Evolutionary conservation across 192 early-diverging fungal species (phyloP), one percentile per base, ranked within the genome.

Genomic region (Gamsiella multidivaricata): DNA sequence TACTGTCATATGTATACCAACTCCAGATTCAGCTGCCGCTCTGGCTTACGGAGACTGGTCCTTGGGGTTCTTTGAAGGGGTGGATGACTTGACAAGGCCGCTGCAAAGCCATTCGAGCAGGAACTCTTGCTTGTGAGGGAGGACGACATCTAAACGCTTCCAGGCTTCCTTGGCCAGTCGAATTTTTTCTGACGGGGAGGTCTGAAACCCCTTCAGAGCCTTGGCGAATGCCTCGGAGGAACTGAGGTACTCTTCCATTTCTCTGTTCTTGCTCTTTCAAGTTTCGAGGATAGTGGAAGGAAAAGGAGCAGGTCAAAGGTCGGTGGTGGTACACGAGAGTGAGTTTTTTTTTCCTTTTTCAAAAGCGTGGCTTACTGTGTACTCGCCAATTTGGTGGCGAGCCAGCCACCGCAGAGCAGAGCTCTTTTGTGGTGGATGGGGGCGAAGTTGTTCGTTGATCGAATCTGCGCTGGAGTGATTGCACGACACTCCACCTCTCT

Each of bases 51-150:
- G 26, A 3, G 65, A 47, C 2, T 26, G 12, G 37, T 65, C 74
- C 47, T 78, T 78, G 4, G 74, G 15, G 26, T 20, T 57, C 34
- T 69, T 68, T n/a, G 65, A 49, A 12, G 74, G 59, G 10, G 65
- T 59, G 18, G 70, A 57, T 17, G 69, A 54, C 36, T 80, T 80
- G 39, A 73, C 45, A 17, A 80, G 69, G 10, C 60, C 34, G 23
- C 32, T 80, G 36, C 79, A 80, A 55, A 80, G 56, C 79, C 79
- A 80, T 32, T 80, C 79, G 36, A 80, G 65, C 17, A 80, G 22
- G 52, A 80, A 80, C 45, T 80, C 79, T 56, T 80, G 70, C 60
- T 80, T 80, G 47, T 80, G 79, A 2, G 79, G 79, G 8, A 80
- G 62, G 33, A 80, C 47, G 14, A 80, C 58, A 49, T 70, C 64